Conservation (phyloP, 257 asterid species). For the Primulina eburnea region DNA sequence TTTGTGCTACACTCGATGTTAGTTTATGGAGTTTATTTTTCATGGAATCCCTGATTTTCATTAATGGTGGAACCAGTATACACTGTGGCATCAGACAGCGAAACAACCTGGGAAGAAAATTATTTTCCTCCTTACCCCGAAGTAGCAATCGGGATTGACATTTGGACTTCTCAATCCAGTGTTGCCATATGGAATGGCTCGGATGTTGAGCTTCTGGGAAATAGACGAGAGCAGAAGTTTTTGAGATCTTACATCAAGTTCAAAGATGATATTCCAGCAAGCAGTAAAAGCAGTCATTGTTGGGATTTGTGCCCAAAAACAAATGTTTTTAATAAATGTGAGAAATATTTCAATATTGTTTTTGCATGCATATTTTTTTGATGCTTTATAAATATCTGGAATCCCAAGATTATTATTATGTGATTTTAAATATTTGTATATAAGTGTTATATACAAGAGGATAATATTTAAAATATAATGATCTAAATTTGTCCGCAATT, state of each 20-base stretch:
- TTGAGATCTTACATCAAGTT: conserved; percentile 67
- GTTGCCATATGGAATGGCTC: conserved; percentile 82
- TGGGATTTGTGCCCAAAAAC: too few relatives aligned
- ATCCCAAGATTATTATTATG: too few relatives aligned
- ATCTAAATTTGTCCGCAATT: too few relatives aligned
- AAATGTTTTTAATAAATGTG: too few relatives aligned
- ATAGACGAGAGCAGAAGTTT: conserved; percentile 47
- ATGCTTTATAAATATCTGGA: too few relatives aligned
- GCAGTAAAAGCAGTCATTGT: too few relatives aligned
- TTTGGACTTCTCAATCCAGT: conserved; percentile 87
- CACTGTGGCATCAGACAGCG: conserved; percentile 83
- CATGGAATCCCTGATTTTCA: conserved; percentile 19
- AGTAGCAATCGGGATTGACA: conserved; percentile 75
- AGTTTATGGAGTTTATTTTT: conserved; percentile 1
- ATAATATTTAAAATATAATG: too few relatives aligned
- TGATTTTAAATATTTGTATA: too few relatives aligned
- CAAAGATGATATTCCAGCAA: conserved; percentile 44
- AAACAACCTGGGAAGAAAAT: conserved; percentile 73
- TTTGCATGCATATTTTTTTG: too few relatives aligned
- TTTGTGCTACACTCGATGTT: not conserved
- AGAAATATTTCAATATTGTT: too few relatives aligned
- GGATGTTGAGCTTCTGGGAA: conserved; percentile 60
- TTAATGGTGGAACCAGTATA: conserved; percentile 80
- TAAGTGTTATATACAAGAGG: too few relatives aligned
- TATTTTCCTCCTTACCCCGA: conserved; percentile 48